Percentiles rank a stretch among this genome's conserved stretches.
These are phyloP conservation scores for Acer saccharum DNA, from an alignment of 345 rosid genomes.

Conservation along the genomic window DNA sequence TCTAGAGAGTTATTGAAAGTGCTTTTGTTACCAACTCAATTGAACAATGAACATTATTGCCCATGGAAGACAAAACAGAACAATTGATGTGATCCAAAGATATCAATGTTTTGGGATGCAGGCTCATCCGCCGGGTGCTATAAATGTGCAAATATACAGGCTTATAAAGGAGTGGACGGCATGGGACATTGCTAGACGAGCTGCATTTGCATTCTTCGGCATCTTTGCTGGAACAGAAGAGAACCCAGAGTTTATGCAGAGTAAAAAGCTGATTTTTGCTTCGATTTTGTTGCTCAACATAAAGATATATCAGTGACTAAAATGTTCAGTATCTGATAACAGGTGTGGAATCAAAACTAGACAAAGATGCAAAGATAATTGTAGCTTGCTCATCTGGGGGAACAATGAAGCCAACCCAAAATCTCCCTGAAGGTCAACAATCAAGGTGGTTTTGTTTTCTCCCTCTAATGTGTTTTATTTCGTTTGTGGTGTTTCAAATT, in stretches of 20 bases:
- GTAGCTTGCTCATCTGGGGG: slow-evolving; percentile 97
- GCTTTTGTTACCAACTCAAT: not conserved
- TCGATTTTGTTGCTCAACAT: slow-evolving; percentile 2
- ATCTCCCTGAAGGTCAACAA: slow-evolving; percentile 93
- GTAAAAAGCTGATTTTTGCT: slow-evolving; percentile 36
- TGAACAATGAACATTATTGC: not conserved
- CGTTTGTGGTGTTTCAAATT: not conserved
- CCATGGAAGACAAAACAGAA: not conserved
- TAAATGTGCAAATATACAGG: slow-evolving; percentile 89
- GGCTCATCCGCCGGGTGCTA: slow-evolving; percentile 91
- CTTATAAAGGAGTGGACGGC: slow-evolving; percentile 97
- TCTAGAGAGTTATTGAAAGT: not conserved
- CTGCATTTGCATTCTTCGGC: slow-evolving; percentile 96
- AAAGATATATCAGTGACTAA: not conserved
- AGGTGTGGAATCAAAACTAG: slow-evolving; percentile 82
- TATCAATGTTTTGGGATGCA: slow-evolving; percentile 19
- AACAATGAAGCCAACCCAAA: slow-evolving; percentile 81
- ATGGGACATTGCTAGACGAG: slow-evolving; percentile 98
- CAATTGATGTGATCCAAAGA: not conserved
- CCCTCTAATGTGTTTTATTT: not conserved
- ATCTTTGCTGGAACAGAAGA: slow-evolving; percentile 97
- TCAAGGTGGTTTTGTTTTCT: slow-evolving; percentile 55
- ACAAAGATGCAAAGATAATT: slow-evolving; percentile 82
- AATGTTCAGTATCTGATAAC: slow-evolving; percentile 11
- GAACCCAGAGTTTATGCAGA: slow-evolving; percentile 80